Percentiles rank a stretch among this genome's conserved stretches.
These are phyloP conservation scores for Gypsophila paniculata DNA, from an alignment of 179 eudicot species.

Conservation along the genomic window DNA sequence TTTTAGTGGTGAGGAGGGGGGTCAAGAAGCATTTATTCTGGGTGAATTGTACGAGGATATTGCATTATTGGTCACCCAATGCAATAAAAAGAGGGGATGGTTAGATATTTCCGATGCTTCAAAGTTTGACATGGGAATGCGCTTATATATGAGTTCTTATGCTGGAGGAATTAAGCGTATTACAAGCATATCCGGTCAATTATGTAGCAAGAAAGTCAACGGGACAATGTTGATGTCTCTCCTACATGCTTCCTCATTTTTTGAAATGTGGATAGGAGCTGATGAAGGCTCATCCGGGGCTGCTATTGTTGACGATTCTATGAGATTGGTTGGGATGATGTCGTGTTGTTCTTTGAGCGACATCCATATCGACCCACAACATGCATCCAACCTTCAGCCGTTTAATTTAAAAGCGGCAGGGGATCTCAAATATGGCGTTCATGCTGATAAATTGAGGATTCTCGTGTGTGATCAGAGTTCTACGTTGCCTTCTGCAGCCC, in stretches of 20 bases:
- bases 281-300: background rate
- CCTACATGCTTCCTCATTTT: background rate
- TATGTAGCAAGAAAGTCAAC: too few species aligned
- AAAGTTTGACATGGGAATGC: background rate
- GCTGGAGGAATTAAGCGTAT: background rate
- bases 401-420: background rate
- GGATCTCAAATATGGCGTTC: background rate
- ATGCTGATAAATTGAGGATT: background rate
- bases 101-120: background rate
- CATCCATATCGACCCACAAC: background rate
- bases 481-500: too few species aligned
- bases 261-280: background rate
- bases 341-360: background rate
- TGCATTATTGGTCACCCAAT: background rate
- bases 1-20: too few species aligned
- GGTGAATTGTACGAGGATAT: background rate
- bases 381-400: background rate
- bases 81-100: background rate
- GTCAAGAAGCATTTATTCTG: background rate
- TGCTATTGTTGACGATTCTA: background rate
- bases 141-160: background rate
- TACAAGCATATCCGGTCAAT: background rate
- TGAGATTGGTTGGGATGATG: background rate
- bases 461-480: too few species aligned
- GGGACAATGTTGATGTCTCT: background rate